phyloP scores from a whole-genome alignment of 2,329 filamentous ascomycete genomes.

The Apiospora sp. region DNA sequence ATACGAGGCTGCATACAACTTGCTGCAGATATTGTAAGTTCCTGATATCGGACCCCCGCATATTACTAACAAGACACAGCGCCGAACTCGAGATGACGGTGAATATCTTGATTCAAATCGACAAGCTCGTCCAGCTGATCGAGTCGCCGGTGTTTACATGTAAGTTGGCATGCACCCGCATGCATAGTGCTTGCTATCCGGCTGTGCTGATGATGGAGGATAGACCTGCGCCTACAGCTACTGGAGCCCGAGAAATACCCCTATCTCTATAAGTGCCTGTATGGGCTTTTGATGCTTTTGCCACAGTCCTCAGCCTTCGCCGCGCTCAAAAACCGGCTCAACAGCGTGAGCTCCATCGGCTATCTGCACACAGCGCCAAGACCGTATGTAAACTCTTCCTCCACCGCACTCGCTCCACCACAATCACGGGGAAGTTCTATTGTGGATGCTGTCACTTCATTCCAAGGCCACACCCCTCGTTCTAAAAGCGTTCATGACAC shows the following conservation, averaged over 20 bases:
- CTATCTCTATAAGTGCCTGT: conserved; percentile 96
- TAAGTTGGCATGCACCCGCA: conserved; percentile 53
- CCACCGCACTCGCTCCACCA: conserved; percentile 38
- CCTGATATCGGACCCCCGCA: neutral
- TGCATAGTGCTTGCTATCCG: neutral
- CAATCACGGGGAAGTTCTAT: conserved; percentile 45
- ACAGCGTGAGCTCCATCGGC: conserved; percentile 96
- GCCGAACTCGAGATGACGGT: conserved; percentile 99
- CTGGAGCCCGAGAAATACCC: conserved; percentile 95
- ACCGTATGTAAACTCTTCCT: conserved; percentile 67
- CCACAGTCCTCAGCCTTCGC: conserved; percentile 98
- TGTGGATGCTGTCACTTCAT: conserved; percentile 40
- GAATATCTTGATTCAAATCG: conserved; percentile 97
- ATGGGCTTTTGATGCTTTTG: conserved; percentile 96
- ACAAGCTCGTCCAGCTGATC: conserved; percentile 95
- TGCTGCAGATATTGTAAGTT: conserved; percentile 90
- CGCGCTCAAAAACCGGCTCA: conserved; percentile 93
- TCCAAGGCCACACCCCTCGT: conserved; percentile 37
- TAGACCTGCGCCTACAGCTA: conserved; percentile 91
- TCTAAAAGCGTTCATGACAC: conserved; percentile 45
- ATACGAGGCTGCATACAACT: conserved; percentile 96
- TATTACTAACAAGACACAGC: conserved; percentile 54
- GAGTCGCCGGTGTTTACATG: conserved; percentile 98
- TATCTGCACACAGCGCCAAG: conserved; percentile 85
- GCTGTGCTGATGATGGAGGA: conserved; percentile 11